phyloP scores from a whole-genome alignment of 345 rosid genomes.

The Limnanthes douglasii region DNA sequence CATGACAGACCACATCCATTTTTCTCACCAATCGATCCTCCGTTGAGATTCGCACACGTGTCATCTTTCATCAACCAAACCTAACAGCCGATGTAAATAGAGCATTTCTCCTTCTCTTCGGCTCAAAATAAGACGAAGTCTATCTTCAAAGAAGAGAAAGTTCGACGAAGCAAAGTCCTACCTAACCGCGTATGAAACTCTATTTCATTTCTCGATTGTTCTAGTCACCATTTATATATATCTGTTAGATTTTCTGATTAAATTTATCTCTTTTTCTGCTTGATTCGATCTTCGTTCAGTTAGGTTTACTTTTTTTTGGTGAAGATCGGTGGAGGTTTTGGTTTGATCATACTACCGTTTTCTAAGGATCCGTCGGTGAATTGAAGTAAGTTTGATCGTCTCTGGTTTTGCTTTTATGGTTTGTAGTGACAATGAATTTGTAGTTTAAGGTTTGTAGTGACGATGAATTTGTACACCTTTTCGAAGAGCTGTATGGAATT shows the following conservation, averaged over 20 bases:
- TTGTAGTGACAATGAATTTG: too few species aligned
- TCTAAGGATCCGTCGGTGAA: neutral
- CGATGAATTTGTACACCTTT: neutral
- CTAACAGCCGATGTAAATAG: constrained; percentile 15
- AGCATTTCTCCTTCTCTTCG: neutral
- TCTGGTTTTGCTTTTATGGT: too few species aligned
- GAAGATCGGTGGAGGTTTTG: neutral
- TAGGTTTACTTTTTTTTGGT: neutral
- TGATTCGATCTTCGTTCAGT: neutral
- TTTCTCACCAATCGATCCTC: neutral
- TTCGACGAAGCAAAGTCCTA: constrained; percentile 7
- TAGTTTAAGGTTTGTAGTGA: neutral
- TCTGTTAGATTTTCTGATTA: neutral
- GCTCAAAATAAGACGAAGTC: neutral
- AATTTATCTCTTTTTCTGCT: neutral
- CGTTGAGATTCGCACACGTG: constrained; percentile 17
- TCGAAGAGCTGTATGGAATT: neutral
- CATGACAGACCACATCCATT: neutral
- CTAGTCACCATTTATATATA: constrained; percentile 13
- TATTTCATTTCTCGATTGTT: too few species aligned
- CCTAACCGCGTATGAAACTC: too few species aligned
- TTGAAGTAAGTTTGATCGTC: neutral
- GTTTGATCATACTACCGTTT: neutral
- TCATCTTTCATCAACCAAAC: constrained; percentile 6
- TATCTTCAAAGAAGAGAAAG: constrained; percentile 3